These are phyloP conservation scores for Tulasnella sp. DNA, from an alignment of 768 basidiomycete genomes.

Conservation along the genomic window DNA sequence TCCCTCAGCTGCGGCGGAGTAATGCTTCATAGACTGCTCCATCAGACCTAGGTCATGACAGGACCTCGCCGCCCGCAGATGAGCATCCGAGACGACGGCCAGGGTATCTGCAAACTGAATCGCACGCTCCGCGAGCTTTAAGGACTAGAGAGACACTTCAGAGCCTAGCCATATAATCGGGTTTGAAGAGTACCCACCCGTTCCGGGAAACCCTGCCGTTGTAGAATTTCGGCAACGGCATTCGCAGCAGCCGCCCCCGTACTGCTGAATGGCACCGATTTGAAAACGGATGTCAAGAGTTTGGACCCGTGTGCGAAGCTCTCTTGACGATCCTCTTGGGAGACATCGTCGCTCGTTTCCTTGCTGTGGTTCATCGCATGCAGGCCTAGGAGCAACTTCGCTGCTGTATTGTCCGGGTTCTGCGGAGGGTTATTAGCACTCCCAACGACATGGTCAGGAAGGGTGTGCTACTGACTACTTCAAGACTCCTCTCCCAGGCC, in stretches of 20 bases:
- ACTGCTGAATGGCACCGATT: constrained; percentile 39
- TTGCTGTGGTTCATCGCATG: constrained; percentile 81
- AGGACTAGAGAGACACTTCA: constrained; percentile 36
- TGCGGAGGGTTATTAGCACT: constrained; percentile 24
- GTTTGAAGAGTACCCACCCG: constrained; percentile 37
- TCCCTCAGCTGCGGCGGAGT: constrained; percentile 50
- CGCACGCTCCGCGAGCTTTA: constrained; percentile 88
- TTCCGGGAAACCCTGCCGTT: constrained; percentile 53
- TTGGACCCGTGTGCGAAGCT: constrained; percentile 10
- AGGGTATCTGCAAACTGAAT: constrained; percentile 89
- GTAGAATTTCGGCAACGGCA: constrained; percentile 65
- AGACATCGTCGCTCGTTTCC: constrained; percentile 35
- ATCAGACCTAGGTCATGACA: constrained; percentile 55
- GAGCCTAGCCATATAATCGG: background rate
- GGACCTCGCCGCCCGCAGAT: constrained; percentile 69
- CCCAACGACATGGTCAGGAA: background rate
- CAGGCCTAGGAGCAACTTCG: constrained; percentile 71
- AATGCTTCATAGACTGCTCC: constrained; percentile 58
- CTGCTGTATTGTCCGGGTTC: constrained; percentile 70
- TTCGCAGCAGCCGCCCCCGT: constrained; percentile 69
- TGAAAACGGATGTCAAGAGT: constrained; percentile 43
- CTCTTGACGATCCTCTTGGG: constrained; percentile 46
- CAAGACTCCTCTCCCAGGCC: constrained; percentile 84
- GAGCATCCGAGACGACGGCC: constrained; percentile 73
- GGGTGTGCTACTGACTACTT: constrained; percentile 51